Evolutionary conservation across 1,284 basidiomycete genomes (phyloP).

Genomic region (Stygiomarasmius scandens): DNA sequence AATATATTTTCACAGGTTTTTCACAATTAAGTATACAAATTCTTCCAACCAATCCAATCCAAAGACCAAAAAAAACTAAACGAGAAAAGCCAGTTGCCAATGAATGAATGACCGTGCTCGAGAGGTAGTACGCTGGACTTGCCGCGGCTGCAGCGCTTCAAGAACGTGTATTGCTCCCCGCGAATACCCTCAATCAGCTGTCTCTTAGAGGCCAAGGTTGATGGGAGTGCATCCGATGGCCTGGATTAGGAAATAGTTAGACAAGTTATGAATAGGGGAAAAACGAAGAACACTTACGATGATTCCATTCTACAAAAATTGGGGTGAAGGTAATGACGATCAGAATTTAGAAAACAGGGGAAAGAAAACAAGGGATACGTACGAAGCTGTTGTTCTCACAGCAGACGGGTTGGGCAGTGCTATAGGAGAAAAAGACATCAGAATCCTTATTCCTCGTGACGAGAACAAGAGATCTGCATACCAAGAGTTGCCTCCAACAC

Average conservation of each 20-base stretch:
- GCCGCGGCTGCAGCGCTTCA: not conserved
- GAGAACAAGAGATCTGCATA: too few relatives aligned
- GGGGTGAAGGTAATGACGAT: not conserved
- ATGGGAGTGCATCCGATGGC: constrained; percentile 8
- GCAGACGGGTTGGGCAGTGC: constrained; percentile 19
- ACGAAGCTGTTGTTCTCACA: constrained; percentile 20
- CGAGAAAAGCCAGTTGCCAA: not conserved
- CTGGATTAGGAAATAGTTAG: too few relatives aligned
- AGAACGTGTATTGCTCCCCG: not conserved
- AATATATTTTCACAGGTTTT: too few relatives aligned
- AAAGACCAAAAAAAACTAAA: not conserved
- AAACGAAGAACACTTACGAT: too few relatives aligned
- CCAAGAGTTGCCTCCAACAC: constrained; percentile 5
- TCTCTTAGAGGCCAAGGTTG: not conserved
- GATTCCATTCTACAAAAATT: constrained; percentile 21
- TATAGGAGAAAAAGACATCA: too few relatives aligned
- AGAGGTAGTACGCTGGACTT: not conserved
- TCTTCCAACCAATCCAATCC: too few relatives aligned
- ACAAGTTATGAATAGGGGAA: too few relatives aligned
- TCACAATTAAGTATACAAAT: too few relatives aligned
- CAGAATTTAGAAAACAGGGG: constrained; percentile 9
- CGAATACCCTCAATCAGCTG: not conserved
- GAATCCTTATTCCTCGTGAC: too few relatives aligned
- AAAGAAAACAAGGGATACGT: not conserved
- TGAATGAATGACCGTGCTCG: not conserved